Evolutionary conservation across 2,329 filamentous ascomycete species (phyloP).

Genomic region (Fusarium phyllophilum): DNA sequence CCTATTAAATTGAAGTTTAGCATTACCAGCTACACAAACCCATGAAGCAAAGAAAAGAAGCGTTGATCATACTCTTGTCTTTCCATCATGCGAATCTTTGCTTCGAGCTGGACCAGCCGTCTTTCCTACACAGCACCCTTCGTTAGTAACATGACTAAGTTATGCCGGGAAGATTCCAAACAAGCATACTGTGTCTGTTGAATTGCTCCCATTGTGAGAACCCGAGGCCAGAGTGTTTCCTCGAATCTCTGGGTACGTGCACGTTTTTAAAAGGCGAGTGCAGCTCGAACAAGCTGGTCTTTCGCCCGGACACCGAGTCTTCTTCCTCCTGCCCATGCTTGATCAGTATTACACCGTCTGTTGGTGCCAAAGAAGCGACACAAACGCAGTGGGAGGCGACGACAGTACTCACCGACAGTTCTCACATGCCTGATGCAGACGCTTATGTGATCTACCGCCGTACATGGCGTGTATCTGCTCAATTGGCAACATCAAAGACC

Average conservation of each 20-base stretch:
- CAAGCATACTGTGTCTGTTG: constrained; percentile 1
- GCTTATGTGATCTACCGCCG: not conserved
- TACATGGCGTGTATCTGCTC: not conserved
- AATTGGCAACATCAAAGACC: not conserved
- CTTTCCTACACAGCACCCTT: not conserved
- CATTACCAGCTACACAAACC: too few species aligned
- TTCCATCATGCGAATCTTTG: not conserved
- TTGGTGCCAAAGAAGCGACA: rapidly evolving
- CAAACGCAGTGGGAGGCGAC: too few species aligned
- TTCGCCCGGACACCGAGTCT: constrained; percentile 1
- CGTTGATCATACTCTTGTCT: not conserved
- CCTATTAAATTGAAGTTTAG: not conserved
- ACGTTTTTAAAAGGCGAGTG: not conserved
- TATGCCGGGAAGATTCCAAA: not conserved
- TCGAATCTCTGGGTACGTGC: not conserved
- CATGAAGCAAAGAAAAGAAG: too few species aligned
- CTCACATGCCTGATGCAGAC: not conserved
- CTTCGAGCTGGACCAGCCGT: not conserved
- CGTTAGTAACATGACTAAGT: not conserved
- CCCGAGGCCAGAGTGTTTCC: not conserved
- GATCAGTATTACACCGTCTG: not conserved
- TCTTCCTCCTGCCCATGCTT: not conserved
- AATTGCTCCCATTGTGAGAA: not conserved
- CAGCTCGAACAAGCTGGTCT: not conserved
- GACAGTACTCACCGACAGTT: not conserved